Base-by-base conservation (phyloP, 192 early-diverging fungal species). In the Podila epigama region DNA sequence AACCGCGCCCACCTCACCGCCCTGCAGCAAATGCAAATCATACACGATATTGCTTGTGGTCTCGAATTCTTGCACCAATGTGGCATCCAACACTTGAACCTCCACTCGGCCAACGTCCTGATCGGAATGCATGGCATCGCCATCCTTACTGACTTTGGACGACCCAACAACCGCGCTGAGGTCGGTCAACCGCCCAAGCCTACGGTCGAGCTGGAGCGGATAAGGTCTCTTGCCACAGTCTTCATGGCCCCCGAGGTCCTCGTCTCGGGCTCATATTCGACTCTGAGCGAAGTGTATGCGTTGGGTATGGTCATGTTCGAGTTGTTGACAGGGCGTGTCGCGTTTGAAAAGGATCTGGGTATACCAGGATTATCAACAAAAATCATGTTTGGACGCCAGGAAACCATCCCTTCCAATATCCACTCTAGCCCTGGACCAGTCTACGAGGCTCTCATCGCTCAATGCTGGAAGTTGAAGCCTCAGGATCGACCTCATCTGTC, bases 271-370 rank as follows among this genome's bases (percentile, higher is more conserved):
- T 63, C 66, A 27, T 68, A 77, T 44, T 68, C 73, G 16, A 68
- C 31, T 39, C 57, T 60, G 33, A 77, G 73, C 16, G 73, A 77
- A 16, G 61, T 77, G 15, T 77, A 77, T 41, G 73, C 73, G 8
- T 60, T 77, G 5, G 73, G 73, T 11, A 77, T 77, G 73, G 25
- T 77, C 56, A 77, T 77, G 73, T 77, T 64, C 31, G 73, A 77
- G 33, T 33, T 77, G 25, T 25, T 77, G 29, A 77, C 73, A 9
- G 66, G 73, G 9, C 54, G 40, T n/a, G 66, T 77, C 9, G 66
- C 73, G 3, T 77, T 77, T n/a, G 66, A 64, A 20, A 59, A 64
- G 32, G 66, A 77, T 28, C 39, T 77, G 25, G 48, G 34, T 6
- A 66, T 40, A 4, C 73, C 73, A 44, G 73, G 73, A 27, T 22